Evolutionary conservation across 2,329 filamentous ascomycete genomes (phyloP).

Genomic region (Teratosphaeriaceae sp.): DNA sequence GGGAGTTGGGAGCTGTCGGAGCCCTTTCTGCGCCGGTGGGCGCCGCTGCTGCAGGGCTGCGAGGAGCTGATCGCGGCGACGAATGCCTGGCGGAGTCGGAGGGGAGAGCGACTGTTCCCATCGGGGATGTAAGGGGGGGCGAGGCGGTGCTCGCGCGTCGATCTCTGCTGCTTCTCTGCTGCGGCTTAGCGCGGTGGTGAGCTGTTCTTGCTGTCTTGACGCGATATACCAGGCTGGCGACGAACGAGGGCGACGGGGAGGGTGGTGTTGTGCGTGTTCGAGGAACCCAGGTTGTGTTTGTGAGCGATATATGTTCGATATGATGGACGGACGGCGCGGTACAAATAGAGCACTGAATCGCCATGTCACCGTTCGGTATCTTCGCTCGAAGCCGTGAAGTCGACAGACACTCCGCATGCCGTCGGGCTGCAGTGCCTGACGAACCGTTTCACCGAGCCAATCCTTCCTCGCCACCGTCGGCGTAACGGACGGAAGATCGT

Average conservation of each 20-base stretch:
- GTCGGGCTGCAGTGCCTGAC: neutral
- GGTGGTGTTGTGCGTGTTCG: too few species aligned
- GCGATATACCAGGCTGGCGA: neutral
- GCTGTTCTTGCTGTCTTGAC: neutral
- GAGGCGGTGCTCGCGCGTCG: neutral
- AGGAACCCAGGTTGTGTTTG: too few species aligned
- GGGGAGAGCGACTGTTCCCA: constrained; percentile 24
- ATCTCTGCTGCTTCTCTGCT: neutral
- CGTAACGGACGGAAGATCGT: neutral
- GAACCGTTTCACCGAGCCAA: neutral
- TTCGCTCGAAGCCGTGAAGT: neutral
- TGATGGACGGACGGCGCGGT: too few species aligned
- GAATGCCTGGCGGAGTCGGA: constrained; percentile 34
- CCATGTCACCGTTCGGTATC: too few species aligned
- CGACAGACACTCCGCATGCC: neutral
- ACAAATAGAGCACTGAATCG: too few species aligned
- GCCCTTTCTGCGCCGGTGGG: constrained; percentile 34
- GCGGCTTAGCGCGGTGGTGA: neutral
- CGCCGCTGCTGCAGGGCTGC: constrained; percentile 36
- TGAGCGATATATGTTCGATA: neutral
- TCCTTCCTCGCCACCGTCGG: neutral
- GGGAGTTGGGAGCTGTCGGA: constrained; percentile 39
- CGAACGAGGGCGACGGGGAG: too few species aligned
- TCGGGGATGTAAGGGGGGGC: neutral
- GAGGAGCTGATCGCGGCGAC: constrained; percentile 32